A percentile compares a stretch with the other conserved stretches of the same genome.
Conservation (phyloP, 345 rosid genomes). For the Capsella bursapastoris region DNA sequence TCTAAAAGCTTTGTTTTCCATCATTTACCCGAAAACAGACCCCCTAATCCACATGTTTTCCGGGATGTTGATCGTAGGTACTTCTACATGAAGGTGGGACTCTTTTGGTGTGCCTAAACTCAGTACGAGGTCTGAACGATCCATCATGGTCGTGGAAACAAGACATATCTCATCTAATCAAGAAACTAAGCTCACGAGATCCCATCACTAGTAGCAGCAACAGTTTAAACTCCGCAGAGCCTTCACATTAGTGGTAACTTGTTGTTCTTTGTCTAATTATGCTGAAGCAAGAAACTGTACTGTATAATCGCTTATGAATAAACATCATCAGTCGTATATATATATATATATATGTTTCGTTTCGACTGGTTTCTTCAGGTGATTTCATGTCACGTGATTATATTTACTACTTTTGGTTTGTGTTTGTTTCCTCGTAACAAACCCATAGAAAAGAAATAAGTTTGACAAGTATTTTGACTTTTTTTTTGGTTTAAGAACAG, state of each 20-base stretch:
- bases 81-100: conserved; percentile 95
- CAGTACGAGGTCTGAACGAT: conserved; percentile 75
- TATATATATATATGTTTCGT: conserved; percentile 19
- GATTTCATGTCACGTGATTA: conserved; percentile 18
- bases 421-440: conserved; percentile 18
- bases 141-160: conserved; percentile 89
- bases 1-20: conserved; percentile 8
- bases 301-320: neutral
- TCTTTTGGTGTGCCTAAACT: conserved; percentile 88
- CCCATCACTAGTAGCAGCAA: conserved; percentile 16
- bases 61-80: conserved; percentile 55
- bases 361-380: conserved; percentile 5
- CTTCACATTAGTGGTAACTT: conserved; percentile 43
- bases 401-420: conserved; percentile 23
- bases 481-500: neutral
- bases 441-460: conserved; percentile 13
- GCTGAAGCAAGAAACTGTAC: conserved; percentile 2
- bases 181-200: conserved; percentile 38
- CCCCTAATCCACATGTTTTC: neutral
- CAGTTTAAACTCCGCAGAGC: conserved; percentile 31
- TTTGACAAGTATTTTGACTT: conserved; percentile 2
- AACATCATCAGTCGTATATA: conserved; percentile 19
- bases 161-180: conserved; percentile 56
- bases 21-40: neutral
- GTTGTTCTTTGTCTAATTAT: conserved; percentile 13